phyloP scores from a whole-genome alignment of 2,329 filamentous ascomycete genomes.

The Leptographium wingfieldii region DNA sequence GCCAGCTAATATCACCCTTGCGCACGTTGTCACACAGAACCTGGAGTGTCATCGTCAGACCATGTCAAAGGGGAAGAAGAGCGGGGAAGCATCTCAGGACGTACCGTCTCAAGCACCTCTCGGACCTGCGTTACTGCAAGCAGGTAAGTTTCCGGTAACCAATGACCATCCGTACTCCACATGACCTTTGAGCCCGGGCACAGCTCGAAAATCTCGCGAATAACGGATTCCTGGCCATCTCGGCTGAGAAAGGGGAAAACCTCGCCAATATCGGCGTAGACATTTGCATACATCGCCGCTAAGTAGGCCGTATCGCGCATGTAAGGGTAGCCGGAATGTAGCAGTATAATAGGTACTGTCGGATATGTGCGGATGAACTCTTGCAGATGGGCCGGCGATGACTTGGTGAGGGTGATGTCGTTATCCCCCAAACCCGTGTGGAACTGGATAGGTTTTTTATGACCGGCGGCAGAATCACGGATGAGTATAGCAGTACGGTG shows the following conservation, averaged over 20 bases:
- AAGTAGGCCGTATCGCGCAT: slow-evolving; percentile 68
- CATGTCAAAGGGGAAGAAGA: background rate
- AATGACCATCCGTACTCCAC: slow-evolving; percentile 72
- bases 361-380: slow-evolving; percentile 58
- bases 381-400: slow-evolving; percentile 67
- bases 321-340: slow-evolving; percentile 74
- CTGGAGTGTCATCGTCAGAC: slow-evolving; percentile 22
- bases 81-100: slow-evolving; percentile 8
- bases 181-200: slow-evolving; percentile 63
- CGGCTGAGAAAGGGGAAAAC: slow-evolving; percentile 69
- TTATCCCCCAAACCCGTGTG: slow-evolving; percentile 75
- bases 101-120: slow-evolving; percentile 53
- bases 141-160: slow-evolving; percentile 65
- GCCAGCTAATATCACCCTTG: slow-evolving; percentile 46
- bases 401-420: slow-evolving; percentile 55
- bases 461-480: slow-evolving; percentile 25
- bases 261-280: slow-evolving; percentile 72
- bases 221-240: slow-evolving; percentile 58
- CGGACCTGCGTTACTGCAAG: slow-evolving; percentile 61
- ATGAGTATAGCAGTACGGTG: slow-evolving; percentile 50
- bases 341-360: slow-evolving; percentile 58
- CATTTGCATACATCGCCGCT: slow-evolving; percentile 63
- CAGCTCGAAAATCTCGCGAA: slow-evolving; percentile 63
- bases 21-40: slow-evolving; percentile 54
- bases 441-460: slow-evolving; percentile 66